Conservation (phyloP, 257 asterid genomes). For the Thymus mandschuricus region DNA sequence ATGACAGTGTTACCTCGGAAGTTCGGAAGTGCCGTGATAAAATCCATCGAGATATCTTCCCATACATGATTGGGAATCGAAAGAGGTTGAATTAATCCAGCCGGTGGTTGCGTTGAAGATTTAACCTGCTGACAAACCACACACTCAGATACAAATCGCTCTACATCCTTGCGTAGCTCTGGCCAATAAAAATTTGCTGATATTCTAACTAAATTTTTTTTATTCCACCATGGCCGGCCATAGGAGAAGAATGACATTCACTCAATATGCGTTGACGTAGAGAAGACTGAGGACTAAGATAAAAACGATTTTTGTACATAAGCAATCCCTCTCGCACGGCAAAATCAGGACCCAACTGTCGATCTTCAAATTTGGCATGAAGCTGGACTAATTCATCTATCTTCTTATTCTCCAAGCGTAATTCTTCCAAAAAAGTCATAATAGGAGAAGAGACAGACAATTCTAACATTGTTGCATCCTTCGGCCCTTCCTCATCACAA, state of each 20-base stretch:
- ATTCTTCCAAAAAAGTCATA: too few species aligned
- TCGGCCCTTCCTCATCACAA: too few species aligned
- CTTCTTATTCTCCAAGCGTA: too few species aligned
- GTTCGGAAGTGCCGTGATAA: too few species aligned
- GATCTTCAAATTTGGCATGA: too few species aligned
- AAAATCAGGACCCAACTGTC: background rate
- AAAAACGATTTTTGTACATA: too few species aligned
- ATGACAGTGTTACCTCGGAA: too few species aligned
- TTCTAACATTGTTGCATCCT: too few species aligned
- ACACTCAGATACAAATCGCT: background rate
- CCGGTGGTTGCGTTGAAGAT: background rate
- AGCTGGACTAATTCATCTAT: too few species aligned
- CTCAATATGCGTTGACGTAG: background rate
- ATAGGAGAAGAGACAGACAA: too few species aligned
- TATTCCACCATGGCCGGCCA: background rate
- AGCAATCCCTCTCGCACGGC: background rate
- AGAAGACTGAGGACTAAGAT: background rate
- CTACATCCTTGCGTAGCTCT: background rate
- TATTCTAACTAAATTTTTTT: background rate
- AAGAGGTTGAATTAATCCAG: background rate
- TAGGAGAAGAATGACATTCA: background rate
- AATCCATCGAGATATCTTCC: background rate
- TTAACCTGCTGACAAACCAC: background rate
- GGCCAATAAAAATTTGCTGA: background rate
- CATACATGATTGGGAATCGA: background rate